Base-by-base conservation (phyloP, 2,329 filamentous ascomycete genomes). In the Pseudopithomyces maydicus region DNA sequence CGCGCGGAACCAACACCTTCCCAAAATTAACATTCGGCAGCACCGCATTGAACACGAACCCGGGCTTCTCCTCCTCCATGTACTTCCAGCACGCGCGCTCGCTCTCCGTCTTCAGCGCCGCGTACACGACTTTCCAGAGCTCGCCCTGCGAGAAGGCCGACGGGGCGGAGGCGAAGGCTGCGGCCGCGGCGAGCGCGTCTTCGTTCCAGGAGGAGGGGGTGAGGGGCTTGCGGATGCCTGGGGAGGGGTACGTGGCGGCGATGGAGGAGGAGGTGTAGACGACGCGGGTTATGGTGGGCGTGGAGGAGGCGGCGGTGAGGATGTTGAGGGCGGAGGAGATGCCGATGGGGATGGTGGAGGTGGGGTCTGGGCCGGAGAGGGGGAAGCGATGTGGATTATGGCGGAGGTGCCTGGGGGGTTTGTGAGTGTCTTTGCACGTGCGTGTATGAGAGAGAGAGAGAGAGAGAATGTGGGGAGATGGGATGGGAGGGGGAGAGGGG, bases 51-150 rank as follows among this genome's bases (percentile, higher is more conserved):
- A 80, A 72, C 5, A 74, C 73, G 58, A 84, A 84, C 0, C 53
- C 32, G 0, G 80, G 78, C 14, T 79, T 77, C 10, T 78, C 73
- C 42, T 80, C 74, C 41, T 75, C 63, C 20, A 81, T 64, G 63
- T 78, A 84, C 39, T 77, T 76, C 79, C 80, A 82, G 12, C 80
- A 66, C 6, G 75, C 76, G 26, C 77, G 76, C 65, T 84, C 82
- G 0, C 72, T 75, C 56, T 79, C 74, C 0, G 74, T 77, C 60
- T 85, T 85, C 47, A 75, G 76, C 1, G 80, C 81, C 0, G 73
- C 69, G 55, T 84, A 84, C 1, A 80, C 68, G 11, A 65, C 59
- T 14, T 68, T 10, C 0, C 1, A 80, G 68, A 10, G 65, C 59
- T 14, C 69, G 12, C 0, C 65, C 63, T 47, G 64, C 65, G 14